phyloP scores from a whole-genome alignment of 2,329 filamentous ascomycete genomes.

The Amesomyces nigricolor region DNA sequence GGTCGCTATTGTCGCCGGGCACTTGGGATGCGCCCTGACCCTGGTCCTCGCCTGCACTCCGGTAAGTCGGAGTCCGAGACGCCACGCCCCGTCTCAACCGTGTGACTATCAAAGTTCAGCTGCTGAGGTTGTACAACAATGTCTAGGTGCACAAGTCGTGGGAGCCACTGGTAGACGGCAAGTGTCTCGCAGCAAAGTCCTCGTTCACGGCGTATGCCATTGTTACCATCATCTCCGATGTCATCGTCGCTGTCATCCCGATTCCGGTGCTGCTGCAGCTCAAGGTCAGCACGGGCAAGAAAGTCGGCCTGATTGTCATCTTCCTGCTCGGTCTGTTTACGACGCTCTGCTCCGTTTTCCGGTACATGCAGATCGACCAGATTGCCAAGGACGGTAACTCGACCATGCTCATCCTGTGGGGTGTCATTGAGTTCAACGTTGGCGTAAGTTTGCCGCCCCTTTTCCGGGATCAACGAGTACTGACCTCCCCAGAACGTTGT shows the following conservation, averaged over 20 bases:
- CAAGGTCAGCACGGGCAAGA: conserved; percentile 44
- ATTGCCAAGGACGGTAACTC: conserved; percentile 48
- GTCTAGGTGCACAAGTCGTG: conserved; percentile 40
- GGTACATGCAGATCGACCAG: conserved; percentile 46
- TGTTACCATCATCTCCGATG: conserved; percentile 47
- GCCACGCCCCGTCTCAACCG: neutral
- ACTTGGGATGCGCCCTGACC: conserved; percentile 44
- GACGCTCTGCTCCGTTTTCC: conserved; percentile 48
- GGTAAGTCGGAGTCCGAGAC: conserved; percentile 29
- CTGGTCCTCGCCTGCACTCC: conserved; percentile 47
- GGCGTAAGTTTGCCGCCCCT: conserved; percentile 37
- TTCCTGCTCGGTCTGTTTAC: conserved; percentile 51
- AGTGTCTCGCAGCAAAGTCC: conserved; percentile 41
- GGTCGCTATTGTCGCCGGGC: conserved; percentile 38
- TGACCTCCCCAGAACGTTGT: conserved; percentile 38
- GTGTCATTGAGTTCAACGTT: conserved; percentile 52
- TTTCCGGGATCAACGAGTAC: neutral
- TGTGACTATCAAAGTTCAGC: neutral
- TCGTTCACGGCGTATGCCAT: conserved; percentile 48
- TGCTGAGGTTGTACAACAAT: neutral
- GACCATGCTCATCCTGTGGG: conserved; percentile 52
- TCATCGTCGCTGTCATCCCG: conserved; percentile 45
- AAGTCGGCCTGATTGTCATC: conserved; percentile 45
- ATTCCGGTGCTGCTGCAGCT: conserved; percentile 45
- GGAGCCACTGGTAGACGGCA: conserved; percentile 37